phyloP scores from a whole-genome alignment of 106 monocot species.

The Allium sativum region DNA sequence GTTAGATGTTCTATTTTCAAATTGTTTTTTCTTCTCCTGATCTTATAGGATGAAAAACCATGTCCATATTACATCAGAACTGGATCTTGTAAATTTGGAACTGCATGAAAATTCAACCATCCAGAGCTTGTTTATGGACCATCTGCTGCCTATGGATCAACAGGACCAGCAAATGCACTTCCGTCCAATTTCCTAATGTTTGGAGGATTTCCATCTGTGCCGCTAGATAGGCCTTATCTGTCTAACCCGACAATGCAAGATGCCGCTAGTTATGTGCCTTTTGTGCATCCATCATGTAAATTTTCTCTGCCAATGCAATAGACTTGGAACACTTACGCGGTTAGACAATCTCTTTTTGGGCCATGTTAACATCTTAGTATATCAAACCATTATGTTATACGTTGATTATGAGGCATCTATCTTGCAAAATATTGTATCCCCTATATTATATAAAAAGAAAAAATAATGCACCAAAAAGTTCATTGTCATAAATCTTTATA shows the following conservation, averaged over 20 bases:
- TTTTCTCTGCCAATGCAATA: slow-evolving; percentile 38
- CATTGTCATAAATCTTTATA: too few species aligned
- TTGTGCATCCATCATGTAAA: slow-evolving; percentile 38
- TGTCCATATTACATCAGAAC: slow-evolving; percentile 78
- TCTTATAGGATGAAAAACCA: slow-evolving; percentile 54
- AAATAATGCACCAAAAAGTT: too few species aligned
- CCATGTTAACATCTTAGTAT: too few species aligned
- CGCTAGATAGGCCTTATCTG: slow-evolving; percentile 34
- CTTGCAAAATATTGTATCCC: too few species aligned
- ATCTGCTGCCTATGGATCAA: slow-evolving; percentile 20
- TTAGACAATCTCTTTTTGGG: slow-evolving; percentile 12
- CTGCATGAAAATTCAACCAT: slow-evolving; percentile 69
- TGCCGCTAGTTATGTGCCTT: slow-evolving; percentile 37
- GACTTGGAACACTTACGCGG: slow-evolving; percentile 57
- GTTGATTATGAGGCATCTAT: too few species aligned
- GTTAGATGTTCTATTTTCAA: neutral
- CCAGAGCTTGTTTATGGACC: slow-evolving; percentile 34
- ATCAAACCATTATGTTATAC: too few species aligned
- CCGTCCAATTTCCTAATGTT: slow-evolving; percentile 29
- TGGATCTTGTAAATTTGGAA: slow-evolving; percentile 66
- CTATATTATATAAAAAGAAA: too few species aligned
- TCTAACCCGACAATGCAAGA: slow-evolving; percentile 36
- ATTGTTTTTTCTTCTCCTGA: neutral
- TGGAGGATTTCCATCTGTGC: slow-evolving; percentile 48
- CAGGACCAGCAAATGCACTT: slow-evolving; percentile 18